Evolutionary conservation across 2,329 filamentous ascomycete genomes (phyloP).

Genomic region (Cladosporium velox): DNA sequence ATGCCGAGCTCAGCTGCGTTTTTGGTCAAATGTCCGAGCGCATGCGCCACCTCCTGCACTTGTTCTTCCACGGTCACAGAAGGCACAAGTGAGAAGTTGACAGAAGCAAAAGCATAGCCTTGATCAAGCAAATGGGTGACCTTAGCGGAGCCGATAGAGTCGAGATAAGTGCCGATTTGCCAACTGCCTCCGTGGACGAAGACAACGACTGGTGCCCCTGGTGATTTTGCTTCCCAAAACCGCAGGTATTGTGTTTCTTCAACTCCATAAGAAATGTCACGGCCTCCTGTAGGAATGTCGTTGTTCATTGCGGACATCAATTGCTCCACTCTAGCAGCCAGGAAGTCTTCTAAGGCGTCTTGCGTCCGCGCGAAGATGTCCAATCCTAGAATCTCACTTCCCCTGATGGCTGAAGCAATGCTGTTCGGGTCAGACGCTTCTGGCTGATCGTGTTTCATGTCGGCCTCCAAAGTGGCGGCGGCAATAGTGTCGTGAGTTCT

Average conservation of each 20-base stretch:
- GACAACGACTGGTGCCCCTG: background rate
- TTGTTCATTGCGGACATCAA: background rate
- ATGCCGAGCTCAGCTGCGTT: background rate
- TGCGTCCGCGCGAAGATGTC: background rate
- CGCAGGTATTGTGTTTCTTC: background rate
- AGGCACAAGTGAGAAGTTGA: background rate
- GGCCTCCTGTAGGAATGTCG: background rate
- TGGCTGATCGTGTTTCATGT: background rate
- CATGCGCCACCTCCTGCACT: background rate
- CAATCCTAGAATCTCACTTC: background rate
- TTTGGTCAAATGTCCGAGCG: background rate
- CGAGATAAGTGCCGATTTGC: background rate
- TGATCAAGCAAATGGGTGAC: background rate
- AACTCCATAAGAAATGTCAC: background rate
- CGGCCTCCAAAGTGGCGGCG: background rate
- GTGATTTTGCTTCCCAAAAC: background rate
- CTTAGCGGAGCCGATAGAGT: background rate
- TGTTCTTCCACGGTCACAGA: background rate
- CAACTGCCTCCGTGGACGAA: background rate
- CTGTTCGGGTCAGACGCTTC: background rate
- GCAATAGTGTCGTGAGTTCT: background rate
- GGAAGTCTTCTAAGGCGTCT: background rate
- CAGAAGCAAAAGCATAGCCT: background rate
- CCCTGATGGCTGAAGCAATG: background rate
- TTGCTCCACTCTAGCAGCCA: background rate